Base-by-base conservation (phyloP, 2,329 filamentous ascomycete species). In the Aspergillus pseudonomiae region DNA sequence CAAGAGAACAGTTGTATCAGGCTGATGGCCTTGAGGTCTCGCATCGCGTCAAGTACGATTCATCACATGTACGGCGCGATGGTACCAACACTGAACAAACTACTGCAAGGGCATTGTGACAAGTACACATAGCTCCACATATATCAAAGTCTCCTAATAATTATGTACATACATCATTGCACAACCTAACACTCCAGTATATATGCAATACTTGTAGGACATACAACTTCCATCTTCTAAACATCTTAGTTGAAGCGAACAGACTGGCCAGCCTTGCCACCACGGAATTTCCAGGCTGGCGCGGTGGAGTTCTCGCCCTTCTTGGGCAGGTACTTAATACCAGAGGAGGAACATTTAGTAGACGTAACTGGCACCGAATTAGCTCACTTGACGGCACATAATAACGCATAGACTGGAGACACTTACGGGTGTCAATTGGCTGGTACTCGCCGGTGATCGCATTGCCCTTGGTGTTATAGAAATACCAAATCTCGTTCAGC, bases 281-380 rank as follows among this genome's bases (percentile, higher is more conserved):
- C 36, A 28, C n/a, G 41, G 12, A 46, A 57, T 34, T 50, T 28
- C 57, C 57, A 54, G 5, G 43, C 45, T 32, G 55, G 24, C 12
- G 32, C 21, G 11, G 63, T 45, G 28, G 34, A 48, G 48, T 57
- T 60, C 30, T 53, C 48, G 55, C 48, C 56, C 41, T 26, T 62
- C 16, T 91, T 91, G 39, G 88, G 87, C 10, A 86, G 76, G 74
- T 92, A 92, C 71, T 85, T 86, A 73, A 93, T 87, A 3, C 86
- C 88, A 0, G 78, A 82, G 43, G 75, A 72, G 0, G 90, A 87
- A 75, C 91, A 94, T 50, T 81, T 85, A 30, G 88, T 87, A 56
- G 82, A 60, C 24, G 70, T 57, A 10, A 77, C 75, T 77, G 50
- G 5, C 34, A 60, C 41, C 10, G 54, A 3, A 30, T 59, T 45